phyloP scores from a whole-genome alignment of 352 stramenopile species.

The Detonula confervacea region DNA sequence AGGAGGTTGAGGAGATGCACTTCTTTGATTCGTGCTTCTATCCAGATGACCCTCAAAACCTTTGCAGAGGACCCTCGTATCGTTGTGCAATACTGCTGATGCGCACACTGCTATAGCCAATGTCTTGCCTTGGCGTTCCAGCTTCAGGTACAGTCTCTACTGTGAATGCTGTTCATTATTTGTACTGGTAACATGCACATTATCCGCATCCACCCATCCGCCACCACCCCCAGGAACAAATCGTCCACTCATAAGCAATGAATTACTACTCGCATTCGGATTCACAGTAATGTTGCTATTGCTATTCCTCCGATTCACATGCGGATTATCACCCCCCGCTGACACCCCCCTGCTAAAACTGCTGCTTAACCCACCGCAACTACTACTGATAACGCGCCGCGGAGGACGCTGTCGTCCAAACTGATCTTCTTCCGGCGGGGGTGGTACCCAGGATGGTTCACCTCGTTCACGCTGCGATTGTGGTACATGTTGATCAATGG shows the following conservation, averaged over 20 bases:
- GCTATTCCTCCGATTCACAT: conserved; percentile 1
- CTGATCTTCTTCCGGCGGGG: conserved; percentile 46
- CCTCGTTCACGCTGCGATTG: conserved; percentile 2
- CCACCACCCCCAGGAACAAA: conserved; percentile 21
- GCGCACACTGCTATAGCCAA: background rate
- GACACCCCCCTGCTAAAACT: conserved; percentile 8
- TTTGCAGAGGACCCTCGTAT: no score
- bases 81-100: conserved; percentile 2
- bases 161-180: background rate
- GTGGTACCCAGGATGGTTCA: conserved; percentile 1
- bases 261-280: conserved; percentile 1
- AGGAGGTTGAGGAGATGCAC: conserved; percentile 10
- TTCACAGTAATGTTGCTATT: background rate
- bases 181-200: background rate
- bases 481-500: background rate
- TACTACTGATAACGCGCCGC: conserved; percentile 11
- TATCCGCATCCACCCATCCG: background rate
- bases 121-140: conserved; percentile 3
- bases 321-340: background rate
- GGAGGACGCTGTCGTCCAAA: conserved; percentile 54
- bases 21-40: conserved; percentile 10
- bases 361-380: conserved; percentile 17
- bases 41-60: conserved; percentile 30
- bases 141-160: background rate
- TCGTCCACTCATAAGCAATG: conserved; percentile 29